Evolutionary conservation across 129 eudicot genomes (phyloP), one percentile per base, ranked within the genome.

Genomic region (Flaveria ramosissima): DNA sequence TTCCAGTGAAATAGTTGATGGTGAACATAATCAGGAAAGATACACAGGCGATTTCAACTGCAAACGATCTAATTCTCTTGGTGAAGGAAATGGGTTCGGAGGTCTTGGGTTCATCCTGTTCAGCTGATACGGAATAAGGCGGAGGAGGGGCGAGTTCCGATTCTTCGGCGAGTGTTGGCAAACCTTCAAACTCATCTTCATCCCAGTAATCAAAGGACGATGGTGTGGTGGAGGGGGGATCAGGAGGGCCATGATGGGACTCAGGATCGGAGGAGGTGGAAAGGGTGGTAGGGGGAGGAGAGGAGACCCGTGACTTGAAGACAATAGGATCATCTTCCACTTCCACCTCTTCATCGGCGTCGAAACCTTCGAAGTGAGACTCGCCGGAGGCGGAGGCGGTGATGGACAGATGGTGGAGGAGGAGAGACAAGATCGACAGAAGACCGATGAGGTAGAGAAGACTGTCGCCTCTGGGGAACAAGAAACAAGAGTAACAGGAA

Each of bases 181-280:
- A 70, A 15, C 99, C 99, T 84, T 95, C 99, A 52, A 95, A 95
- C 65, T 95, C 99, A 62, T 95, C 99, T 63, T 95, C 99, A 64
- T 95, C 99, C 99, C 99, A 95, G 80, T 78, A 89, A 19, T 95
- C 96, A 45, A 91, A 87, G 20, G 87, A 66, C 7, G 91, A 80
- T 4, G 86, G 42, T 14, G 87, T 24, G 6, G 74, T 5, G 9
- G 88, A 46, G 41, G 90, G 65, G 65, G 76, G 73, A 43, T 67
- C 0, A 46, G 81, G 15, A 41, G 53, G 81, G 59, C 76, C 69
- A 73, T 75, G 41, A 7, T 12, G 48, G 83, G 78, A 70, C 17
- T 68, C 75, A 8, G 87, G 43, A 78, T 93, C 88, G 78, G 86
- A 83, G 80, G 82, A 73, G 78, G 92, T 76, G 48, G 88, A 69